These are phyloP conservation scores for Pleurotus tuber-regium DNA, from an alignment of 768 basidiomycete species.

Conservation along the genomic window DNA sequence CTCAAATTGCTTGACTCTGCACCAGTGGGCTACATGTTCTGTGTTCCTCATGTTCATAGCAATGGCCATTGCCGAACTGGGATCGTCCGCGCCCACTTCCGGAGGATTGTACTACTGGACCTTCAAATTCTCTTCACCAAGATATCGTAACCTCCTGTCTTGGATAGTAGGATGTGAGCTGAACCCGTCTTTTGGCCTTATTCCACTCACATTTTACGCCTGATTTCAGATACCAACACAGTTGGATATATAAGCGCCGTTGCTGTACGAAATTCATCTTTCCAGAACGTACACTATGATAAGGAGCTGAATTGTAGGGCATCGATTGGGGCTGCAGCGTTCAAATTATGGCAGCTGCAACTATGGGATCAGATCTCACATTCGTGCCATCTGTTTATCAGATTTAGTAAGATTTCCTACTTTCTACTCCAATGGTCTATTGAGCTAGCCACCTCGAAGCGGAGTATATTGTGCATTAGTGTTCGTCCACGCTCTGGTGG, in stretches of 20 bases:
- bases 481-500: constrained; percentile 44
- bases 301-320: constrained; percentile 16
- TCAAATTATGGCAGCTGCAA: constrained; percentile 44
- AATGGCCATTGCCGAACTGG: constrained; percentile 49
- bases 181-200: not conserved
- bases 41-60: constrained; percentile 46
- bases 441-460: constrained; percentile 22
- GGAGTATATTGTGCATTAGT: constrained; percentile 51
- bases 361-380: constrained; percentile 26
- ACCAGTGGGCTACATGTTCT: constrained; percentile 45
- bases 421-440: constrained; percentile 1
- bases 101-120: constrained; percentile 65
- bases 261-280: constrained; percentile 20
- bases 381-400: constrained; percentile 23
- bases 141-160: constrained; percentile 50
- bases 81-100: constrained; percentile 48
- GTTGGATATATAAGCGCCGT: constrained; percentile 36
- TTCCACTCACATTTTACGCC: not conserved
- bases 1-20: not conserved
- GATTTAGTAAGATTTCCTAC: constrained; percentile 21
- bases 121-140: constrained; percentile 46
- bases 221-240: constrained; percentile 44
- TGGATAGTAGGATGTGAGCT: constrained; percentile 63
- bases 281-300: not conserved
- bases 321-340: constrained; percentile 50